Evolutionary conservation across 257 asterid species (phyloP), one percentile per base, ranked within the genome.

Genomic region (Gynochthodes officinalis): DNA sequence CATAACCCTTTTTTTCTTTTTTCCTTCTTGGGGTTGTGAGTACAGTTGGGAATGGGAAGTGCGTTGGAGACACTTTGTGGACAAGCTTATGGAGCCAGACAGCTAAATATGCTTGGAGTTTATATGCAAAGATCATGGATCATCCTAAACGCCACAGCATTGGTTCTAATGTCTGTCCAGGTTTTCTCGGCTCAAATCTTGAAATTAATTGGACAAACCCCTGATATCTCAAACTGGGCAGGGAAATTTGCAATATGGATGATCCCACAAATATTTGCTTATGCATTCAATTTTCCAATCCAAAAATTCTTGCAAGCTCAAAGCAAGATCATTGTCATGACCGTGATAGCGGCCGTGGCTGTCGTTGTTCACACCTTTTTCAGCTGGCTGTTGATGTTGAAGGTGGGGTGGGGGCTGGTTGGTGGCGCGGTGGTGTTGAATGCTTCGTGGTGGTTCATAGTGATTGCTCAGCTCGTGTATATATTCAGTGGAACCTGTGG

Each of bases 211-310:
- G 88, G 89, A 9, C 91, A 88, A 40, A 77, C 81, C 0, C 72
- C 75, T 2, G 76, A 80, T 0, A 79, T 86, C 48, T 88, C 94
- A 0, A 82, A 75, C 0, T 73, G 43, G 62, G 82, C 89, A 4
- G 93, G 89, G 12, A 78, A 12, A 0, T 82, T 83, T 19, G 74
- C 91, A 0, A 7, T 83, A 10, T 89, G 89, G 90, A 89, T 89
- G 92, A 86, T 89, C 52, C 95, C 95, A 1, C 92, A 86, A 61
- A 79, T 88, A 23, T 86, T 76, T 21, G 95, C 91, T 0, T 88
- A 86, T 64, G 89, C 91, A 0, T 5, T 86, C 37, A 84, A 84
- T 65, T 88, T 88, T 60, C 89, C 93, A 0, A 84, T 79, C 18
- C 88, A 84, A n/a, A 88, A 84, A 72, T 88, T 86, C 71, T 58